Percentiles rank a stretch among this genome's conserved stretches.
These are phyloP conservation scores for Chiua virens DNA, from an alignment of 768 basidiomycete species.

Conservation along the genomic window DNA sequence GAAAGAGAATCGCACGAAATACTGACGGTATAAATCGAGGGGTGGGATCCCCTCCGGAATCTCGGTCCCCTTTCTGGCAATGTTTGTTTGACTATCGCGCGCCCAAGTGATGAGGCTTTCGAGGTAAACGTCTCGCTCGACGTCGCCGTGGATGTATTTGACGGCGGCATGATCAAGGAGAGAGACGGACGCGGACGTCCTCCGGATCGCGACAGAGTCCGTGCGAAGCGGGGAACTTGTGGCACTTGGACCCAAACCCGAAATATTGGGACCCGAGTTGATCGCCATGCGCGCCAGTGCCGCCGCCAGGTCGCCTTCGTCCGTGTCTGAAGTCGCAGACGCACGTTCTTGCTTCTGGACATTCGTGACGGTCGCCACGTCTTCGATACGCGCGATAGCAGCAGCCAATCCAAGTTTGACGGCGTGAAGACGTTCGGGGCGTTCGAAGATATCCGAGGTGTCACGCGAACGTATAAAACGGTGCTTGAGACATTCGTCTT, in stretches of 20 bases:
- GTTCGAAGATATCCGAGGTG: conserved; percentile 78
- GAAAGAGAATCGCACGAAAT: neutral
- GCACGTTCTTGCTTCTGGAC: neutral
- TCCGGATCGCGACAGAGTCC: conserved; percentile 44
- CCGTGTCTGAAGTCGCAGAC: conserved; percentile 22
- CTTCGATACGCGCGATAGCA: conserved; percentile 72
- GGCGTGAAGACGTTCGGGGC: conserved; percentile 86
- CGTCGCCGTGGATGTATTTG: conserved; percentile 72
- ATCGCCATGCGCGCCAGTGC: conserved; percentile 49
- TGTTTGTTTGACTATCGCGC: conserved; percentile 57
- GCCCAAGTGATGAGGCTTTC: conserved; percentile 62
- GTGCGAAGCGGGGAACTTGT: conserved; percentile 15
- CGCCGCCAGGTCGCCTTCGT: conserved; percentile 47
- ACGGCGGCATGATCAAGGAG: conserved; percentile 62
- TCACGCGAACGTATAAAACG: conserved; percentile 78
- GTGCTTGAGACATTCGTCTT: conserved; percentile 73
- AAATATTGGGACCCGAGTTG: neutral
- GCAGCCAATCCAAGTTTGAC: conserved; percentile 81
- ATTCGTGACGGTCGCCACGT: conserved; percentile 3
- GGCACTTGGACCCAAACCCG: too few relatives aligned
- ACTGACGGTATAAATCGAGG: conserved; percentile 81
- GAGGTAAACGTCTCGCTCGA: conserved; percentile 65
- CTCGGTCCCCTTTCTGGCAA: conserved; percentile 64
- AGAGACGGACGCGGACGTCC: conserved; percentile 54
- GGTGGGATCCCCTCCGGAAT: conserved; percentile 73